A percentile compares a stretch with the other conserved stretches of the same genome.
Evolutionary conservation across 2,329 filamentous ascomycete species (phyloP).

Genomic region (Cytospora chrysosperma): DNA sequence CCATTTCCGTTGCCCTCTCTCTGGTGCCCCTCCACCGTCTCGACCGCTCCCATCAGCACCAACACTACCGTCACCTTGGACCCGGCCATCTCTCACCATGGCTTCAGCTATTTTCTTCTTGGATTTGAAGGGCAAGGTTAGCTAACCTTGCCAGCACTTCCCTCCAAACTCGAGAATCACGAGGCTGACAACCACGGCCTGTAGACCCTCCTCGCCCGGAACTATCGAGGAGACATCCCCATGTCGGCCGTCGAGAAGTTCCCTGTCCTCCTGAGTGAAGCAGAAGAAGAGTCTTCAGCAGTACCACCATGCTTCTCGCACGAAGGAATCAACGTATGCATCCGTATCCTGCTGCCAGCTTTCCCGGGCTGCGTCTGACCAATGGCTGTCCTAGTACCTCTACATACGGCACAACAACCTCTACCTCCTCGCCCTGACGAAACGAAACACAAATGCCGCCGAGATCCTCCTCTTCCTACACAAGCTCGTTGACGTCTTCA

Average conservation of each 20-base stretch:
- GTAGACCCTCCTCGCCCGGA: slow-evolving; percentile 94
- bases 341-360: not conserved
- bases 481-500: slow-evolving; percentile 98
- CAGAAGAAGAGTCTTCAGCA: slow-evolving; percentile 97
- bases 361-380: slow-evolving; percentile 11
- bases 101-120: slow-evolving; percentile 98
- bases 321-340: slow-evolving; percentile 88
- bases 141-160: slow-evolving; percentile 27
- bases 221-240: slow-evolving; percentile 97
- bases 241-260: slow-evolving; percentile 99
- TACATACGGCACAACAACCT: slow-evolving; percentile 99
- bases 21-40: slow-evolving; percentile 6
- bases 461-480: slow-evolving; percentile 98
- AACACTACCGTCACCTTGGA: not conserved
- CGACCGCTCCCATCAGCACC: slow-evolving; percentile 26
- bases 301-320: slow-evolving; percentile 97
- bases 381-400: slow-evolving; percentile 68
- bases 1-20: slow-evolving; percentile 4
- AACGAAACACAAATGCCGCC: slow-evolving; percentile 97
- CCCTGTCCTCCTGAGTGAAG: slow-evolving; percentile 90
- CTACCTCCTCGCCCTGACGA: slow-evolving; percentile 94
- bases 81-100: slow-evolving; percentile 57
- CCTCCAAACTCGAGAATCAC: slow-evolving; percentile 1
- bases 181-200: slow-evolving; percentile 17
- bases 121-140: slow-evolving; percentile 98